These are phyloP conservation scores for Trichoderma erinaceum DNA, from an alignment of 495 filamentous ascomycete species.

Conservation along the genomic window DNA sequence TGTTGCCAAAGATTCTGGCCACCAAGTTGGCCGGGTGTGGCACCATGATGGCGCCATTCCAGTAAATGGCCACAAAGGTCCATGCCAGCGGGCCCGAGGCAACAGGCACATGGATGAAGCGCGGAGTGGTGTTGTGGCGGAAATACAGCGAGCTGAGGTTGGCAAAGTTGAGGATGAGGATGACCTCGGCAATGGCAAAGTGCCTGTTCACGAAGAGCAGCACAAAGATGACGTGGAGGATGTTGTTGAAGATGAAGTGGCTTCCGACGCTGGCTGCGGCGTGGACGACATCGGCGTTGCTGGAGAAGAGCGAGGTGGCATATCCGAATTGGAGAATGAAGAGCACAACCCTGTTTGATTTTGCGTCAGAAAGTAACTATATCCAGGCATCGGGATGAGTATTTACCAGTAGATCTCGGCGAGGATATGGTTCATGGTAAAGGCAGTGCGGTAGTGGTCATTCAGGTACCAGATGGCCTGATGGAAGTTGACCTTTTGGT, in stretches of 20 bases:
- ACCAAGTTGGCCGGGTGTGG: constrained; percentile 47
- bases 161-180: constrained; percentile 73
- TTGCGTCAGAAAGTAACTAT: neutral
- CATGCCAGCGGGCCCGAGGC: constrained; percentile 76
- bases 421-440: constrained; percentile 65
- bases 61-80: constrained; percentile 77
- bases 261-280: constrained; percentile 70
- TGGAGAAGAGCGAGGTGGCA: constrained; percentile 66
- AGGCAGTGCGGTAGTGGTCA: constrained; percentile 57
- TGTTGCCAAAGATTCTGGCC: constrained; percentile 71
- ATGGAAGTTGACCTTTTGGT: constrained; percentile 50
- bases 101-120: constrained; percentile 65
- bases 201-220: constrained; percentile 72
- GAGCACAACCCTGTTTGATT: constrained; percentile 55
- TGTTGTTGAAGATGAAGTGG: constrained; percentile 81
- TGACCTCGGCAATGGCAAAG: constrained; percentile 66
- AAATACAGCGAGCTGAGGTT: constrained; percentile 74
- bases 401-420: constrained; percentile 71
- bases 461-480: constrained; percentile 65
- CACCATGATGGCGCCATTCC: constrained; percentile 78
- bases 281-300: constrained; percentile 50
- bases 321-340: constrained; percentile 72
- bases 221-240: constrained; percentile 71
- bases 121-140: constrained; percentile 60
- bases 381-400: neutral